Percentiles rank a stretch among this genome's conserved stretches.
phyloP scores from a whole-genome alignment of 371 early-diverging fungal genomes.

The Mucor velutinosus region DNA sequence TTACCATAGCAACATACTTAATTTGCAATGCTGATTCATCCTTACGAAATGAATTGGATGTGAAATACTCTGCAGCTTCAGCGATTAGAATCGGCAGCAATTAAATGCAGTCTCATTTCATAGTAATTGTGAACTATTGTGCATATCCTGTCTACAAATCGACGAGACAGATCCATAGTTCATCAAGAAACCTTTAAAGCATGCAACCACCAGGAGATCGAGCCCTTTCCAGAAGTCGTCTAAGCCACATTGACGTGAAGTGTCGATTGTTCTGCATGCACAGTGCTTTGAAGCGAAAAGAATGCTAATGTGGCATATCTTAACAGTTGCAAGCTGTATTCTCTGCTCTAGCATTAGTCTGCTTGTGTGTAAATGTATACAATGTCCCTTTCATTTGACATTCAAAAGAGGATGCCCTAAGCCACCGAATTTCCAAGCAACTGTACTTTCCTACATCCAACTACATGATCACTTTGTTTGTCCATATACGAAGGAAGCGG shows the following conservation, averaged over 20 bases:
- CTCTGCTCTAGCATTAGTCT: background rate
- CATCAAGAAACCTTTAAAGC: background rate
- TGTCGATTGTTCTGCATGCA: background rate
- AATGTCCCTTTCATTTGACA: background rate
- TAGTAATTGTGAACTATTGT: background rate
- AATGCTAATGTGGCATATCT: background rate
- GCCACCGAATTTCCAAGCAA: slow-evolving; percentile 3
- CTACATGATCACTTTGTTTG: background rate
- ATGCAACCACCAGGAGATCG: background rate
- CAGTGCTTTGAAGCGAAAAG: background rate
- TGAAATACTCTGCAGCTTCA: background rate
- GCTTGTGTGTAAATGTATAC: background rate
- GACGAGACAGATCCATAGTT: background rate
- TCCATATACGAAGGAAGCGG: background rate
- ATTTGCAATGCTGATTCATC: background rate
- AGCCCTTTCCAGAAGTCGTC: background rate
- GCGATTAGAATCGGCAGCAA: background rate
- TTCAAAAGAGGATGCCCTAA: slow-evolving; percentile 2
- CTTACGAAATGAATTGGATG: background rate
- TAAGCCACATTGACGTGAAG: background rate
- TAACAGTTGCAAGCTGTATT: background rate
- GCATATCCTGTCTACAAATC: background rate
- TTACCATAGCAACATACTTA: background rate
- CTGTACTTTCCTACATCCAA: background rate
- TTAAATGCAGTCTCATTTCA: background rate